phyloP scores from a whole-genome alignment of 2,329 filamentous ascomycete genomes.

The Thielaviopsis ethacetica region DNA sequence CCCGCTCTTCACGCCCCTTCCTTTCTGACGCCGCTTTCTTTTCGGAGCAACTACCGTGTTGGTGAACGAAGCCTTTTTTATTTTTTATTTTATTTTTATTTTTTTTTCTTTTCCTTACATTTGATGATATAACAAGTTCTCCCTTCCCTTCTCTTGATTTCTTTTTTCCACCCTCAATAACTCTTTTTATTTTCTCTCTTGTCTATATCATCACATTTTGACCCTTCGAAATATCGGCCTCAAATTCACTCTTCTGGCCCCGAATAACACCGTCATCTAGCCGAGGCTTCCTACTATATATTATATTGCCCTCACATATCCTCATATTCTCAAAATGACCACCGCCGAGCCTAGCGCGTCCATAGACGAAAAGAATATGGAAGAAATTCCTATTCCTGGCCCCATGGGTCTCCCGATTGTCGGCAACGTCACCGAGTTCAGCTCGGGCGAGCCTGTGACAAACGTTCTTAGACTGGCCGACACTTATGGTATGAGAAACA shows the following conservation, averaged over 20 bases:
- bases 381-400: constrained; percentile 38
- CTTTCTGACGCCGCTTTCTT: no score
- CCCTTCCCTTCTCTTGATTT: no score
- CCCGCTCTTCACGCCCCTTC: no score
- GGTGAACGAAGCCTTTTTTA: no score
- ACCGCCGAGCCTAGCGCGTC: no score
- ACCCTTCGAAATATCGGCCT: not conserved
- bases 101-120: no score
- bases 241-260: not conserved
- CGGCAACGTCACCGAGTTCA: constrained; percentile 49
- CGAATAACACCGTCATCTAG: not conserved
- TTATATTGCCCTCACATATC: no score
- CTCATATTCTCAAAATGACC: no score
- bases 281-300: no score
- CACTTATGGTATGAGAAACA: constrained; percentile 38
- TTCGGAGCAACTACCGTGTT: no score
- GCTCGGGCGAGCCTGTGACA: constrained; percentile 36
- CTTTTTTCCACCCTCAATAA: not conserved
- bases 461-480: constrained; percentile 42
- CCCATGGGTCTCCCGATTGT: constrained; percentile 48
- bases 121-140: no score
- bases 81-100: no score
- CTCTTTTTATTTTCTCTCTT: not conserved
- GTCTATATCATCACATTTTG: not conserved
- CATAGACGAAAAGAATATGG: constrained; percentile 10